Base-by-base conservation (phyloP, 495 filamentous ascomycete genomes). In the Aspergillus sclerotiicarbonarius region DNA sequence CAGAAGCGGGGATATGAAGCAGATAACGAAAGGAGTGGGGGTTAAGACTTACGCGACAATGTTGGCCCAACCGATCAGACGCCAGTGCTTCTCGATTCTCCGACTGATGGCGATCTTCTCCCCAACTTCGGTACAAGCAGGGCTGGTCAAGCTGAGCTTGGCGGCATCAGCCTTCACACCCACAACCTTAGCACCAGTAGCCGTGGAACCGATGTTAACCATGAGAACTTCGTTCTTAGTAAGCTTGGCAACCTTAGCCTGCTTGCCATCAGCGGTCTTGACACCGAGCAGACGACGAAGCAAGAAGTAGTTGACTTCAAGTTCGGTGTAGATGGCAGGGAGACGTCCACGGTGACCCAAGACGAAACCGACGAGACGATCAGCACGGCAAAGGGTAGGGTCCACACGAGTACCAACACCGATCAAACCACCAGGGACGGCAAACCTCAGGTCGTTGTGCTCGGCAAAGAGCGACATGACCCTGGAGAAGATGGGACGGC, bases 81-180 rank as follows among this genome's bases (percentile, higher is more conserved):
- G 90, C 94, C 94, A 98, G 77, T 97, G 93, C 85, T 97, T 97
- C 70, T 98, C 94, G 66, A 98, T 97, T 84, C 95, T 87, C 76
- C 94, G 83, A 71, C 85, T 90, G 70, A 98, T 82, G 39, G 94
- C 95, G 70, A 98, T 91, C 87, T 98, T 98, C 83, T 98, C 95
- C 43, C 90, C 91, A 65, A 95, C 84, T 65, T 94, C 88, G 19
- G 92, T 96, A 78, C 92, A 96, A 39, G 92, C 92, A 20, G 92
- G 92, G 71, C 83, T 90, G 55, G 91, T 96, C 71, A 96, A 75
- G 59, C 83, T 84, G 58, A 95, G 80, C 76, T 96, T 96, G 43
- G 95, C 95, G 37, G 90, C 91, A 86, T 98, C 95, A 57, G 92
- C 91, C 84, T 93, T 96, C 62, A 97, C 94, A 66, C 90, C 91